These are phyloP conservation scores for Emergomyces orientalis DNA, from an alignment of 2,329 filamentous ascomycete genomes.

Conservation along the genomic window DNA sequence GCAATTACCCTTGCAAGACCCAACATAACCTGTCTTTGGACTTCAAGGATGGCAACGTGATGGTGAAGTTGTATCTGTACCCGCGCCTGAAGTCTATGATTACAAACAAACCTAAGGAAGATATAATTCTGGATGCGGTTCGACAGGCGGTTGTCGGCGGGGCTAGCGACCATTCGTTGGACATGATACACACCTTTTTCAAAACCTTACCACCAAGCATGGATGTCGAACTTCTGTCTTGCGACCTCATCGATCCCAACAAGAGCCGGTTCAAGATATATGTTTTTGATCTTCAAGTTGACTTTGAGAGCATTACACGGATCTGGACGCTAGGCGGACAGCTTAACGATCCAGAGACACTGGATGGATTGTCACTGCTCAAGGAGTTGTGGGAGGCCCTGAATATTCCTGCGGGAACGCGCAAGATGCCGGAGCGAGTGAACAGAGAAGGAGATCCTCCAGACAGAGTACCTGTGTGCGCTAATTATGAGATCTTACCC, in stretches of 20 bases:
- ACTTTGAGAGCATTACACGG: slow-evolving; percentile 10
- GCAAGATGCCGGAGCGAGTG: slow-evolving; percentile 9
- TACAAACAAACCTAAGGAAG: slow-evolving; percentile 8
- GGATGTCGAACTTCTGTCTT: slow-evolving; percentile 12
- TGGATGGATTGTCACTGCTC: slow-evolving; percentile 14
- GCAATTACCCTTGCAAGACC: slow-evolving; percentile 10
- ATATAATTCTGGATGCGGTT: slow-evolving; percentile 8
- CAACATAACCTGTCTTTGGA: slow-evolving; percentile 18
- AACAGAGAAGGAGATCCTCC: slow-evolving; percentile 9
- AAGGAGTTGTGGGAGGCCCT: slow-evolving; percentile 15
- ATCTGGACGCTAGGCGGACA: slow-evolving; percentile 18
- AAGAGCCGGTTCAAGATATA: slow-evolving; percentile 19
- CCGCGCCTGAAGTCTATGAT: slow-evolving; percentile 15
- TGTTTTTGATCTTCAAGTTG: slow-evolving; percentile 13
- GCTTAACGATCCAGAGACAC: slow-evolving; percentile 10
- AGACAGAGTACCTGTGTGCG: not conserved
- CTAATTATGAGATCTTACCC: not conserved
- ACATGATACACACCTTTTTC: slow-evolving; percentile 9
- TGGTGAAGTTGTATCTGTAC: slow-evolving; percentile 18
- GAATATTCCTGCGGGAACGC: slow-evolving; percentile 12
- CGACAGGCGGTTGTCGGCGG: slow-evolving; percentile 2
- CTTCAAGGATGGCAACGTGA: slow-evolving; percentile 11
- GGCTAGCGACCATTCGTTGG: not conserved
- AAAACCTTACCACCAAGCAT: slow-evolving; percentile 1
- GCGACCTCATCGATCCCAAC: slow-evolving; percentile 15